Conservation (phyloP, 768 basidiomycete species). For the Trametes punicea region DNA sequence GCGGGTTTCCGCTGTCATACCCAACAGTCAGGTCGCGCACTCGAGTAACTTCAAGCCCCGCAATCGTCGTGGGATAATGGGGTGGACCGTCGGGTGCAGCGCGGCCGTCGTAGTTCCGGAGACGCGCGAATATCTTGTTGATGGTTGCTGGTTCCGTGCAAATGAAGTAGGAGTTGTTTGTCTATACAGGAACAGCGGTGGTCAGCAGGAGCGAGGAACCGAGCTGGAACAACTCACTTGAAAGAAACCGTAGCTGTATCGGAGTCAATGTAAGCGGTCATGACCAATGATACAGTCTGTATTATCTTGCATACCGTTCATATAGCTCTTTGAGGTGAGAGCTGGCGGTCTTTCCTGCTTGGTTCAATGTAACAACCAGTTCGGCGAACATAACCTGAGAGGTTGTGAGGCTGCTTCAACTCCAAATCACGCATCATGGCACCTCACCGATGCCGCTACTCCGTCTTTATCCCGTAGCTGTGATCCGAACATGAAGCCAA, state of each 20-base stretch:
- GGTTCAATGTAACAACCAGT: constrained; percentile 50
- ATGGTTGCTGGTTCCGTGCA: constrained; percentile 67
- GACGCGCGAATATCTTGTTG: constrained; percentile 60
- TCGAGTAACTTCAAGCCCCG: constrained; percentile 53
- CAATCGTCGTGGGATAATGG: constrained; percentile 61
- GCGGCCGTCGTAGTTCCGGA: constrained; percentile 55
- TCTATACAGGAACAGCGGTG: constrained; percentile 41
- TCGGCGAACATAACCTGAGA: constrained; percentile 65
- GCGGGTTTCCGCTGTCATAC: constrained; percentile 75
- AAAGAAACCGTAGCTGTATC: constrained; percentile 72
- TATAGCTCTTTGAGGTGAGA: constrained; percentile 64
- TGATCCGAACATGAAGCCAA: constrained; percentile 85
- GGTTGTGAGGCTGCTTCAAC: not conserved
- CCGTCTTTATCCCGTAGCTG: constrained; percentile 87
- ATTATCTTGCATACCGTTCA: constrained; percentile 39
- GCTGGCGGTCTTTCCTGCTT: constrained; percentile 50
- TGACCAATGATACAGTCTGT: not conserved
- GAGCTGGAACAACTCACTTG: constrained; percentile 43
- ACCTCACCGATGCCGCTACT: constrained; percentile 68
- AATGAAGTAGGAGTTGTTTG: constrained; percentile 79
- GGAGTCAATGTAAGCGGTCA: not conserved
- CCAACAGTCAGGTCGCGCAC: constrained; percentile 76
- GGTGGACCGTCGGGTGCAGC: constrained; percentile 26
- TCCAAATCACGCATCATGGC: not conserved
- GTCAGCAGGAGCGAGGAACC: not conserved